phyloP scores from a whole-genome alignment of 192 early-diverging fungal genomes.

The Coemansia sp. region DNA sequence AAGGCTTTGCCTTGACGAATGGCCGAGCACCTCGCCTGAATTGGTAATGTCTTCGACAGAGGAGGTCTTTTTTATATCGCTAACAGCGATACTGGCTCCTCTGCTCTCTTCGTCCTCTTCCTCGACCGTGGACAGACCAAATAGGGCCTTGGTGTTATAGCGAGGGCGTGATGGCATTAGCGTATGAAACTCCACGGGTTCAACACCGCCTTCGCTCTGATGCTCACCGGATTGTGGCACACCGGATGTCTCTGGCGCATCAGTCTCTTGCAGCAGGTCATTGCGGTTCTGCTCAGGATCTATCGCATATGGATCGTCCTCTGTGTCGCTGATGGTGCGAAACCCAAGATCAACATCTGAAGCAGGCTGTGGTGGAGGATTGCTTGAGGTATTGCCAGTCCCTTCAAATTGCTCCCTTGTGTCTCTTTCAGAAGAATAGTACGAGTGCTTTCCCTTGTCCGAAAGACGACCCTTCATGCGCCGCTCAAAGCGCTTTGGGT shows the following conservation, averaged over 20 bases:
- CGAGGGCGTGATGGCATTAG: constrained; percentile 39
- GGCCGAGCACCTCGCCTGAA: background rate
- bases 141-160: constrained; percentile 31
- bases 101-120: constrained; percentile 48
- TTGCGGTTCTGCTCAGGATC: background rate
- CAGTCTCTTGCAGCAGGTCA: background rate
- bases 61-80: constrained; percentile 11
- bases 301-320: constrained; percentile 3
- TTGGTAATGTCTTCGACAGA: background rate
- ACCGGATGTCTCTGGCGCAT: background rate
- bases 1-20: background rate
- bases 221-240: background rate
- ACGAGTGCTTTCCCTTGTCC: constrained; percentile 16
- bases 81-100: constrained; percentile 25
- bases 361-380: background rate
- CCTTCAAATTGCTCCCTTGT: constrained; percentile 1
- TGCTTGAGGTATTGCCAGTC: background rate
- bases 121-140: constrained; percentile 39
- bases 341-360: constrained; percentile 32
- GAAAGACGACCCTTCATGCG: constrained; percentile 19
- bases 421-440: constrained; percentile 18
- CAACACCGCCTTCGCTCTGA: background rate
- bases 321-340: constrained; percentile 20
- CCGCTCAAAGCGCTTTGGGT: constrained; percentile 26
- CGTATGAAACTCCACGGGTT: constrained; percentile 20